These are phyloP conservation scores for Mycena albidolilacea DNA, from an alignment of 768 basidiomycete species.

Conservation along the genomic window DNA sequence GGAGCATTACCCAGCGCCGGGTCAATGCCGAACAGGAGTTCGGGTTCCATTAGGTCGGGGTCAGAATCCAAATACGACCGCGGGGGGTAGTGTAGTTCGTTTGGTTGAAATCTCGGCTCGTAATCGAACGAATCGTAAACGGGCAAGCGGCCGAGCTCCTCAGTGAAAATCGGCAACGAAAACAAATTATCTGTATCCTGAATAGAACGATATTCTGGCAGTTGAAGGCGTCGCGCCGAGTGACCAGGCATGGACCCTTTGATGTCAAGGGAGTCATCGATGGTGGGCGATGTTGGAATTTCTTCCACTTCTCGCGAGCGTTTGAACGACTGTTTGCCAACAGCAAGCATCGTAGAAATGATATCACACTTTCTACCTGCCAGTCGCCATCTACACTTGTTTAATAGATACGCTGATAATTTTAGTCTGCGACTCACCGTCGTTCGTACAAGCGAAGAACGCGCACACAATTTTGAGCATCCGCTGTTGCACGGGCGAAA, in stretches of 20 bases:
- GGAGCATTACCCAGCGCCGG: background rate
- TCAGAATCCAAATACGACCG: background rate
- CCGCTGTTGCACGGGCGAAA: slow-evolving; percentile 50
- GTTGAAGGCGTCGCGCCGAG: background rate
- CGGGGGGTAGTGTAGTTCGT: background rate
- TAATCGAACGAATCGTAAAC: slow-evolving; percentile 30
- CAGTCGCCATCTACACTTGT: slow-evolving; percentile 20
- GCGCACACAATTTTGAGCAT: slow-evolving; percentile 57
- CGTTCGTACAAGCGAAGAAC: slow-evolving; percentile 37
- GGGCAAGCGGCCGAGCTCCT: slow-evolving; percentile 28
- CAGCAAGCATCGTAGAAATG: slow-evolving; percentile 28
- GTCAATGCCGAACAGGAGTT: background rate
- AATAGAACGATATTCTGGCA: background rate
- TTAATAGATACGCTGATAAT: background rate
- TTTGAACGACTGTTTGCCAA: slow-evolving; percentile 20
- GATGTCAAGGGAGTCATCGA: background rate
- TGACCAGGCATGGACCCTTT: background rate
- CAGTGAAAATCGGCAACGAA: slow-evolving; percentile 21
- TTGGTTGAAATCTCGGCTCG: slow-evolving; percentile 10
- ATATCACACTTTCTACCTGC: slow-evolving; percentile 32
- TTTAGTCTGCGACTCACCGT: background rate
- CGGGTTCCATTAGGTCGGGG: background rate
- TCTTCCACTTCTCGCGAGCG: slow-evolving; percentile 5
- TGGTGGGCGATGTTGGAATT: background rate
- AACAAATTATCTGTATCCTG: slow-evolving; percentile 1